Conservation (phyloP, 2,329 filamentous ascomycete genomes). For the Fusarium lateritium region DNA sequence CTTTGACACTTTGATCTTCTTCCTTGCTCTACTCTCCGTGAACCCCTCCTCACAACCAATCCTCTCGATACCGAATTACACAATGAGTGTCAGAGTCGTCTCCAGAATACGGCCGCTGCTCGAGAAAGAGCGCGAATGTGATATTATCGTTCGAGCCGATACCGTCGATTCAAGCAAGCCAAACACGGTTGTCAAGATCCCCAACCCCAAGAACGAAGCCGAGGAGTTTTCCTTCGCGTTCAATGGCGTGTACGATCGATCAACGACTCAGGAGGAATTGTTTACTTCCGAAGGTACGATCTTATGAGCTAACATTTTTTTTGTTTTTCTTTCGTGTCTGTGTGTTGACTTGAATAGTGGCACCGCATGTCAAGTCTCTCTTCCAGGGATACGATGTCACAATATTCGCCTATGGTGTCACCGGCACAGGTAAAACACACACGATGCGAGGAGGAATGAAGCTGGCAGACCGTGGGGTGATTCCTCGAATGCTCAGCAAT, state of each 20-base stretch:
- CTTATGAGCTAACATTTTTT: conserved; percentile 16
- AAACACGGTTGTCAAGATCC: conserved; percentile 84
- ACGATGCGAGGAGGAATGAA: conserved; percentile 95
- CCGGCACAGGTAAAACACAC: conserved; percentile 94
- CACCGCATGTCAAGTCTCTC: conserved; percentile 90
- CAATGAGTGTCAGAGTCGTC: conserved; percentile 84
- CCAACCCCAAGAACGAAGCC: conserved; percentile 91
- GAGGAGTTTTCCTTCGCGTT: conserved; percentile 97
- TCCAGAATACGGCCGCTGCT: conserved; percentile 91
- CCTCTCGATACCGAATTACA: conserved; percentile 23
- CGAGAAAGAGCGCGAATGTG: conserved; percentile 86
- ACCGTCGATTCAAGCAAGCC: conserved; percentile 73
- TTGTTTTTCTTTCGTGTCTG: conserved; percentile 8
- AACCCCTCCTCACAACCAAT: conserved; percentile 26
- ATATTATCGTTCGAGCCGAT: conserved; percentile 84
- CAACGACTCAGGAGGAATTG: conserved; percentile 85
- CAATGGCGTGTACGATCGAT: conserved; percentile 89
- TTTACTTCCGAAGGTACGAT: conserved; percentile 88
- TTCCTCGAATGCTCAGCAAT: conserved; percentile 85
- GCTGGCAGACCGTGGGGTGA: conserved; percentile 87
- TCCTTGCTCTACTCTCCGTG: conserved; percentile 21
- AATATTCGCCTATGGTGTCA: conserved; percentile 93
- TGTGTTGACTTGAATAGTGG: conserved; percentile 70
- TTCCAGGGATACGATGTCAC: conserved; percentile 92
- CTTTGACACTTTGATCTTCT: conserved; percentile 31